These are phyloP conservation scores for Fusarium sp. DNA, from an alignment of 2,329 filamentous ascomycete species.

Conservation along the genomic window DNA sequence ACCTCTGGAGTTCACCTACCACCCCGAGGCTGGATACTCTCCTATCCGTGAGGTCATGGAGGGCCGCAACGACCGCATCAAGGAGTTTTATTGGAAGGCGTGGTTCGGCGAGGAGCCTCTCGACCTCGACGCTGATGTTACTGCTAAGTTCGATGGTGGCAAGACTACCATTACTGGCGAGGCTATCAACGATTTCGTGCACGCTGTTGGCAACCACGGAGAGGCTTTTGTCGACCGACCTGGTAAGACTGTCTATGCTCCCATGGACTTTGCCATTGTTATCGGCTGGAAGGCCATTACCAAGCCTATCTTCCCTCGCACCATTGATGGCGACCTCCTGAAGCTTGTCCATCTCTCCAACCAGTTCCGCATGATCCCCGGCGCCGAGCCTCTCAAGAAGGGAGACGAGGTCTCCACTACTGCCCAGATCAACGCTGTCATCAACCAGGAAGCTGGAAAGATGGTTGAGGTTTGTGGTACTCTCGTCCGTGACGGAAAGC, in stretches of 20 bases:
- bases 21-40: slow-evolving; percentile 95
- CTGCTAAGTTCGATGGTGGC: slow-evolving; percentile 89
- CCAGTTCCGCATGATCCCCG: slow-evolving; percentile 97
- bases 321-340: slow-evolving; percentile 93
- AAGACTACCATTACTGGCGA: slow-evolving; percentile 86
- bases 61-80: slow-evolving; percentile 95
- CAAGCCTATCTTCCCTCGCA: slow-evolving; percentile 97
- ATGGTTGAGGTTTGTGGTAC: slow-evolving; percentile 99
- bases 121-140: slow-evolving; percentile 85
- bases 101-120: slow-evolving; percentile 93
- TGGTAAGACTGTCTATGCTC: slow-evolving; percentile 91
- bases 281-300: slow-evolving; percentile 99
- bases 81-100: slow-evolving; percentile 98
- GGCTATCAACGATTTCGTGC: slow-evolving; percentile 98
- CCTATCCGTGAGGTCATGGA: slow-evolving; percentile 98
- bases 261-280: slow-evolving; percentile 99
- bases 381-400: slow-evolving; percentile 93
- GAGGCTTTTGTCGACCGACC: slow-evolving; percentile 97
- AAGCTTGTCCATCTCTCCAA: slow-evolving; percentile 98
- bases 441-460: slow-evolving; percentile 98
- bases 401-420: slow-evolving; percentile 92
- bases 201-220: slow-evolving; percentile 96
- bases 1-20: slow-evolving; percentile 89
- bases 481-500: slow-evolving; percentile 81
- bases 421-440: slow-evolving; percentile 94